phyloP scores from a whole-genome alignment of 306 rosid genomes.

The Glycine soja region DNA sequence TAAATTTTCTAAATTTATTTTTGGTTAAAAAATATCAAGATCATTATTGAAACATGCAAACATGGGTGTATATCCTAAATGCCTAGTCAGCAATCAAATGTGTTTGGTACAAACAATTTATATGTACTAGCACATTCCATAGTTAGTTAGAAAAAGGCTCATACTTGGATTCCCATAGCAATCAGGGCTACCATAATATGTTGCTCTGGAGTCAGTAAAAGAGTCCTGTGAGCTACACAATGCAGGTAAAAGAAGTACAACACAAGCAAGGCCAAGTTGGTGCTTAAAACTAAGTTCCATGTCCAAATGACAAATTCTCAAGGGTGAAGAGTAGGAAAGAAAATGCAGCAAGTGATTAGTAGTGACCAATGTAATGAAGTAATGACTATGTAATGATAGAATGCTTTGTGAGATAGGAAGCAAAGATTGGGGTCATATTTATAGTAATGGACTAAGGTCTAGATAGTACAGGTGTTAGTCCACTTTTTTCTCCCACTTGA shows the following conservation, averaged over 20 bases:
- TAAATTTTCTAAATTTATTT: not conserved
- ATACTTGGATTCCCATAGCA: slow-evolving; percentile 81
- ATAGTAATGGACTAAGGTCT: slow-evolving; percentile 47
- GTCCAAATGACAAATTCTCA: not conserved
- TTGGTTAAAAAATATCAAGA: not conserved
- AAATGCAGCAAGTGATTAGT: not conserved
- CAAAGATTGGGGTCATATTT: slow-evolving; percentile 53
- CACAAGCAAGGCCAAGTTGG: slow-evolving; percentile 50
- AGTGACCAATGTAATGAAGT: not conserved
- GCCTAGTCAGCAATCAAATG: no score
- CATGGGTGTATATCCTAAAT: not conserved
- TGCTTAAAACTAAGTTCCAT: slow-evolving; percentile 55
- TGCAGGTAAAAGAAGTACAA: slow-evolving; percentile 60
- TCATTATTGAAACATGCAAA: not conserved
- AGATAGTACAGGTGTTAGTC: slow-evolving; percentile 37
- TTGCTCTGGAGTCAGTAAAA: slow-evolving; percentile 70
- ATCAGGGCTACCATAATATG: slow-evolving; percentile 92
- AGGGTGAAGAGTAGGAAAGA: not conserved
- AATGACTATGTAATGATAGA: not conserved
- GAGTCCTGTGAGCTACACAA: slow-evolving; percentile 65
- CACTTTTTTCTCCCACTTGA: slow-evolving; percentile 50
- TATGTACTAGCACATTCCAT: not conserved
- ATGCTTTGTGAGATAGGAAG: slow-evolving; percentile 48
- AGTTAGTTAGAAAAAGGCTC: not conserved
- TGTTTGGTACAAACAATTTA: not conserved